A percentile compares a stretch with the other conserved stretches of the same genome.
These are phyloP conservation scores for Sisymbrium irio DNA, from an alignment of 345 rosid genomes.

Conservation along the genomic window DNA sequence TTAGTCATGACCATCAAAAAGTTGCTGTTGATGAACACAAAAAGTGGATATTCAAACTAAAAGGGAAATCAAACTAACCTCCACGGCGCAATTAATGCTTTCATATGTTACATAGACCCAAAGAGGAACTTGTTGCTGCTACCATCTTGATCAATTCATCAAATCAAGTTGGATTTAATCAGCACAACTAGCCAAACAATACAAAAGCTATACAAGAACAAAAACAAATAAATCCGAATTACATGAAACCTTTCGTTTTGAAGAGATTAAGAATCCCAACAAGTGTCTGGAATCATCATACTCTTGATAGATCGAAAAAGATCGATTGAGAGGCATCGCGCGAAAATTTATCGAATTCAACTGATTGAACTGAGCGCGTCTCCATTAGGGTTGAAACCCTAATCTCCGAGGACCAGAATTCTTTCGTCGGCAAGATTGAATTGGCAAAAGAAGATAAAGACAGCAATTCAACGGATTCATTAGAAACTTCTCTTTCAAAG, in stretches of 20 bases:
- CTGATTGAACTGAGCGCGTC: not conserved
- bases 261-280: not conserved
- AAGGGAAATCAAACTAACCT: conserved; percentile 32
- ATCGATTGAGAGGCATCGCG: conserved; percentile 45
- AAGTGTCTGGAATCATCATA: conserved; percentile 15
- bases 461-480: not conserved
- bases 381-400: conserved; percentile 27
- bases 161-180: not conserved
- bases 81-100: conserved; percentile 25
- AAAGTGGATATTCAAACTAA: not conserved
- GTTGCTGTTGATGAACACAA: not conserved
- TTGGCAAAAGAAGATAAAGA: not conserved
- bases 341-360: conserved; percentile 49
- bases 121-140: conserved; percentile 51
- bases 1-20: not conserved
- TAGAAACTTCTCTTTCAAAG: not conserved
- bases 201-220: not conserved
- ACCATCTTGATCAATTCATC: conserved; percentile 39
- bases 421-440: not conserved
- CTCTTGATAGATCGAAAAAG: conserved; percentile 73
- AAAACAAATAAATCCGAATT: not conserved
- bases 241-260: not conserved
- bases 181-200: not conserved
- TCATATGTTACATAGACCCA: conserved; percentile 38
- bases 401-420: not conserved